Evolutionary conservation across 2,329 filamentous ascomycete species (phyloP), one percentile per base, ranked within the genome.

Genomic region (Tolypocladium ovalisporum): DNA sequence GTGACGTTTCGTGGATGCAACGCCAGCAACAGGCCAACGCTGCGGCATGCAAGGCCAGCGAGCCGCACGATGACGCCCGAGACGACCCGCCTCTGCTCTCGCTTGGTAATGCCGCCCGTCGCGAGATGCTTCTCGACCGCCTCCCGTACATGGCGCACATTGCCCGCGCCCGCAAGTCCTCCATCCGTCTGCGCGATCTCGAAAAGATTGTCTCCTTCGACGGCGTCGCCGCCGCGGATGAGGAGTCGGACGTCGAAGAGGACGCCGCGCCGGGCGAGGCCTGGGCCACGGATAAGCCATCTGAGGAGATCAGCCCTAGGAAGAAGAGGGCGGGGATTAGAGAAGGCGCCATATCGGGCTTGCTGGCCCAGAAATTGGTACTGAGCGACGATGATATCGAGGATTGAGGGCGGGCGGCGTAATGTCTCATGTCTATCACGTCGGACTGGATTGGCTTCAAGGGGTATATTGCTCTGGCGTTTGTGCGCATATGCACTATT

Each of bases 381-480:
- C 73, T 93, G 44, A 90, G 86, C 63, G 89, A 94, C 66, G 89
- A 94, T 72, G 89, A 94, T 75, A 93, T 94, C 67, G 88, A 91
- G 69, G 89, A 92, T 65, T 75, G 75, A 39, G 54, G 7, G 34
- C n/a, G 49, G 39, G 10, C 35, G n/a, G 15, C 40, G 81, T 19
- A 29, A 52, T 32, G 52, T 15, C 34, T 22, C 17, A 29, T 57
- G 52, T 57, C 52, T 19, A 39, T 29, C 44, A 52, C 35, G 12
- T 32, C 19, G 29, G 8, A 9, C 37, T 8, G 19, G 47, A 22
- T 52, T n/a, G 29, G 47, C 44, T 34, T n/a, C 15, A 4, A 32
- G 9, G 27, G 32, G 27, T 24, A 29, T 19, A 15, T 42, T 32
- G 36, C 52, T 42, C 34, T 39, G 52, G 56, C 17, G 39, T 55